Conservation (phyloP, 2,329 filamentous ascomycete species). For the Calonectria pteridis region DNA sequence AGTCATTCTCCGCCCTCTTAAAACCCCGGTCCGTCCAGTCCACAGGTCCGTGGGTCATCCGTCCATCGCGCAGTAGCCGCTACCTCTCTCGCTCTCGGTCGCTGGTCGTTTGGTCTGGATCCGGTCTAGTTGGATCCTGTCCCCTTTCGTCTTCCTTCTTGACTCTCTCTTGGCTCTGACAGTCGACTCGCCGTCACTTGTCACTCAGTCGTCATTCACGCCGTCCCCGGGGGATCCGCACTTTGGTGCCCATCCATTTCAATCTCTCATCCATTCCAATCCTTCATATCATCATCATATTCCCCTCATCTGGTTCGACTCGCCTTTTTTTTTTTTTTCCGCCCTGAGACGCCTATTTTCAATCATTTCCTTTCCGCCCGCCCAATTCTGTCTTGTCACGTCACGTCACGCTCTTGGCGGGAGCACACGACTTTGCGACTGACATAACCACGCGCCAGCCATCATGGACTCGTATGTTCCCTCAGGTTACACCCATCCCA, state of each 20-base stretch:
- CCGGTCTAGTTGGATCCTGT: conserved; percentile 4
- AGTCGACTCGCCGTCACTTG: conserved; percentile 14
- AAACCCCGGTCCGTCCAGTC: conserved; percentile 17
- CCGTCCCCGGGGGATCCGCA: conserved; percentile 32
- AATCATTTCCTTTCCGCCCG: conserved; percentile 20
- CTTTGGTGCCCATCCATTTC: conserved; percentile 14
- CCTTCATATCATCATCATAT: conserved; percentile 3
- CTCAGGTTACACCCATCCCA: conserved; percentile 16
- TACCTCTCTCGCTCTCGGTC: conserved; percentile 2
- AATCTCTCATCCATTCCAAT: conserved; percentile 12
- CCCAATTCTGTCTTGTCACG: conserved; percentile 31
- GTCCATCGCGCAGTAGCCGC: conserved; percentile 25
- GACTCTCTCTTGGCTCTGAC: conserved; percentile 15
- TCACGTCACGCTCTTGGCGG: conserved; percentile 44
- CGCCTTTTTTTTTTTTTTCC: not conserved
- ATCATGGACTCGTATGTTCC: conserved; percentile 50
- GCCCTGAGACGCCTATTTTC: conserved; percentile 10
- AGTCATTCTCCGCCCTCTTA: conserved; percentile 25
- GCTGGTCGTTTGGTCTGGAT: conserved; percentile 15
- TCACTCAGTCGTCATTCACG: conserved; percentile 20
- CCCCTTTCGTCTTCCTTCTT: conserved; percentile 4
- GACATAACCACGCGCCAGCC: conserved; percentile 39
- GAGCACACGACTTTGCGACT: conserved; percentile 42
- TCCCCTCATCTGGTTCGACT: conserved; percentile 4
- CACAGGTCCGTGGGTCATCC: conserved; percentile 19